These are phyloP conservation scores for Plasmopara halstedii DNA, from an alignment of 352 stramenopile genomes.

Conservation along the genomic window DNA sequence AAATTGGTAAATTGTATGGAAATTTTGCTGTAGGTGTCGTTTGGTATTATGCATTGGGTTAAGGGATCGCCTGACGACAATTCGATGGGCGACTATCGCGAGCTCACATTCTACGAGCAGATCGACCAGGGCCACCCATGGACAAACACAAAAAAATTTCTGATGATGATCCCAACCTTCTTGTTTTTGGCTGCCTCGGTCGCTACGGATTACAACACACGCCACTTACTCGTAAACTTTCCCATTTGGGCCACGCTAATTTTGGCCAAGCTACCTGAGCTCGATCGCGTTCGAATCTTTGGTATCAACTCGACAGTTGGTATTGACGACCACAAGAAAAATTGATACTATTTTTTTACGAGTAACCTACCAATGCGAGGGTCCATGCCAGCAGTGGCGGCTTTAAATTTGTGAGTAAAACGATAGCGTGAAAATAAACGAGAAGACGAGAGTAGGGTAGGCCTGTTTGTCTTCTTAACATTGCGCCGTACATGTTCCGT, in stretches of 20 bases:
- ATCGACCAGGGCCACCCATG: constrained; percentile 89
- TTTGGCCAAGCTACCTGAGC: constrained; percentile 88
- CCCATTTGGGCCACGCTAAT: constrained; percentile 88
- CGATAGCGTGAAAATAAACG: constrained; percentile 12
- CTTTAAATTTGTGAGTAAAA: constrained; percentile 18
- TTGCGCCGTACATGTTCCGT: constrained; percentile 6
- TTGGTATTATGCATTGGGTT: constrained; percentile 93
- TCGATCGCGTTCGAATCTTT: constrained; percentile 93
- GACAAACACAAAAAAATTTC: constrained; percentile 91
- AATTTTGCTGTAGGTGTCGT: constrained; percentile 61
- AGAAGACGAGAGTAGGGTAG: constrained; percentile 10
- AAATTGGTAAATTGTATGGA: constrained; percentile 2
- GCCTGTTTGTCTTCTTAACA: constrained; percentile 14
- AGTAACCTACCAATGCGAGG: too few relatives aligned
- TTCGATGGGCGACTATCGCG: constrained; percentile 90
- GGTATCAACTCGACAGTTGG: constrained; percentile 95
- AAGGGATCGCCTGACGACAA: constrained; percentile 92
- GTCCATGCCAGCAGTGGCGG: constrained; percentile 1
- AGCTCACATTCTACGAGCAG: constrained; percentile 95
- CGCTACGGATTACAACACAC: constrained; percentile 85
- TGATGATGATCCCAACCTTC: constrained; percentile 91
- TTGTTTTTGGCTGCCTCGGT: constrained; percentile 83
- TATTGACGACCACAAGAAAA: constrained; percentile 88
- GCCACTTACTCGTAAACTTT: constrained; percentile 87
- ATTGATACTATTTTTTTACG: constrained; percentile 13